These are phyloP conservation scores for Candida ovalis DNA, from an alignment of 805 yeast genomes.

Conservation along the genomic window DNA sequence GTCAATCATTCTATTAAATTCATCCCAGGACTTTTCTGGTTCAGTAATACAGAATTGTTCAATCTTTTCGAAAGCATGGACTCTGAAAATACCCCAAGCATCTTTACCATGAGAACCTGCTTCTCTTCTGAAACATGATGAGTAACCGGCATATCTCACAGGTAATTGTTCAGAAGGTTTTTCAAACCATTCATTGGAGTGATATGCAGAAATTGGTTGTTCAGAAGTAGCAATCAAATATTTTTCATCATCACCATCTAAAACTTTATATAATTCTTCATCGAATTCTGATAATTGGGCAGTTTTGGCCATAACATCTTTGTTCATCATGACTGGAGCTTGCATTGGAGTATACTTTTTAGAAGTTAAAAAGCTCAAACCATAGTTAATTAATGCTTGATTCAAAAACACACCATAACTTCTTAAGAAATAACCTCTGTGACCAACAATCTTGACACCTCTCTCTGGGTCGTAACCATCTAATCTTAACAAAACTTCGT, in stretches of 20 bases:
- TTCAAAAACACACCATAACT: constrained; percentile 94
- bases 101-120: constrained; percentile 99
- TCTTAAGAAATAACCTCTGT: constrained; percentile 96
- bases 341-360: constrained; percentile 86
- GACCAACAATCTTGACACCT: constrained; percentile 96
- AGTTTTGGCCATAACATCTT: constrained; percentile 98
- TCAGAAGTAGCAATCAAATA: constrained; percentile 97
- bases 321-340: constrained; percentile 99
- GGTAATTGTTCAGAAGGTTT: constrained; percentile 96
- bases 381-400: constrained; percentile 97
- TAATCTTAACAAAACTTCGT: constrained; percentile 87
- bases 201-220: constrained; percentile 98
- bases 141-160: constrained; percentile 94
- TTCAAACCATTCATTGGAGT: constrained; percentile 97
- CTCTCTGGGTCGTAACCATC: constrained; percentile 99
- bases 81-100: constrained; percentile 99
- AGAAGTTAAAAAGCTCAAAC: constrained; percentile 71
- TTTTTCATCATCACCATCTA: constrained; percentile 97
- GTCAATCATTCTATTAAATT: constrained; percentile 93
- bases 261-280: constrained; percentile 95
- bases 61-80: constrained; percentile 96
- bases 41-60: constrained; percentile 95
- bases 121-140: constrained; percentile 98
- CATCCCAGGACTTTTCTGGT: constrained; percentile 97
- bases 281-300: constrained; percentile 98